These are phyloP conservation scores for Scolecobasidium constrictum DNA, from an alignment of 2,329 filamentous ascomycete species.

Conservation along the genomic window DNA sequence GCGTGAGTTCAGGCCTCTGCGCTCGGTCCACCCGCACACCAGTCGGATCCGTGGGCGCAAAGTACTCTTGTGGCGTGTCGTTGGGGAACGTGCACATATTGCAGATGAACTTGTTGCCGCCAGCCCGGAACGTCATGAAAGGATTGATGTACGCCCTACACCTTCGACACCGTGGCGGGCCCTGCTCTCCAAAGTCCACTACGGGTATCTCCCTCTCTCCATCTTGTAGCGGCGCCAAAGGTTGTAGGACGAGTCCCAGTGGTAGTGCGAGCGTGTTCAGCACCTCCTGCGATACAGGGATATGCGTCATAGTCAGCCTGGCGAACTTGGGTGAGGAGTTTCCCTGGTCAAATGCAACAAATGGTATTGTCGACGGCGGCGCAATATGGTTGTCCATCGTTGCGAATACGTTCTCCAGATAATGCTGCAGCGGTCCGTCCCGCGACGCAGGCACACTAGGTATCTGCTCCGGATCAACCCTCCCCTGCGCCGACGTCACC, in stretches of 20 bases:
- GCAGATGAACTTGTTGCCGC: slow-evolving; percentile 93
- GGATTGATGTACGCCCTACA: slow-evolving; percentile 97
- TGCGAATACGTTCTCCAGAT: slow-evolving; percentile 78
- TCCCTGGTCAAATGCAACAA: slow-evolving; percentile 90
- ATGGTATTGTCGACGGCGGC: slow-evolving; percentile 77
- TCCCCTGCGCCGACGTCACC: slow-evolving; percentile 52
- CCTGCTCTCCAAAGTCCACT: slow-evolving; percentile 84
- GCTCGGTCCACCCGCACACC: slow-evolving; percentile 80
- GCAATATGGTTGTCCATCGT: slow-evolving; percentile 92
- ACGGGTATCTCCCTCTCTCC: slow-evolving; percentile 85
- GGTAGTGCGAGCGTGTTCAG: slow-evolving; percentile 72
- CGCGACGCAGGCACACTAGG: slow-evolving; percentile 81
- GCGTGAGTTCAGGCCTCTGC: slow-evolving; percentile 77
- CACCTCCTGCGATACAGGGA: slow-evolving; percentile 72
- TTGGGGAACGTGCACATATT: slow-evolving; percentile 98
- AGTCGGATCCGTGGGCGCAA: slow-evolving; percentile 77
- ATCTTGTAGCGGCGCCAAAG: slow-evolving; percentile 68
- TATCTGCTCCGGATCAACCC: slow-evolving; percentile 83
- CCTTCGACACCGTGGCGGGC: slow-evolving; percentile 81
- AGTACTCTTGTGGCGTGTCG: slow-evolving; percentile 86
- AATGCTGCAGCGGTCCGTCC: slow-evolving; percentile 73
- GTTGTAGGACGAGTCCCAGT: slow-evolving; percentile 79
- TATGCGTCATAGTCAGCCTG: slow-evolving; percentile 84
- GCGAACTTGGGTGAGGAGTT: slow-evolving; percentile 94
- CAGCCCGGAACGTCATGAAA: slow-evolving; percentile 93